Conservation (phyloP, 768 basidiomycete species). For the Grammothele lineata region DNA sequence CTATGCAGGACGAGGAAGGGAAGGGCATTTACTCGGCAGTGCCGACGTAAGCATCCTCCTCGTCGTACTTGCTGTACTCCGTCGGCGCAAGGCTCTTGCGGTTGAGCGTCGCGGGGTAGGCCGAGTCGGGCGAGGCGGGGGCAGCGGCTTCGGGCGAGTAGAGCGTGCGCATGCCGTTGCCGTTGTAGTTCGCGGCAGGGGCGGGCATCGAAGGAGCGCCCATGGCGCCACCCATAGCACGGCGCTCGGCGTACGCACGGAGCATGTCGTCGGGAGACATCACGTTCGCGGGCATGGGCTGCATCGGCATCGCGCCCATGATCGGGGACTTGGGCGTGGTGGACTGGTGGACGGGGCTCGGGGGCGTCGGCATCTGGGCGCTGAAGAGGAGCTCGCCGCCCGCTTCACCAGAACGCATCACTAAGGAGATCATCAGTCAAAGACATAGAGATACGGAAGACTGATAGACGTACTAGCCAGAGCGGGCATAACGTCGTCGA, state of each 20-base stretch:
- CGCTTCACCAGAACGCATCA: conserved; percentile 64
- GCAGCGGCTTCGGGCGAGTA: conserved; percentile 24
- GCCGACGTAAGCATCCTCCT: conserved; percentile 27
- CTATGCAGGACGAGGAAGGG: too few species aligned
- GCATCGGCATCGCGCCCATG: conserved; percentile 36
- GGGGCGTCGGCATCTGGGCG: conserved; percentile 23
- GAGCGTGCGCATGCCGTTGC: conserved; percentile 29
- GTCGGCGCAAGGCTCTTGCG: conserved; percentile 23
- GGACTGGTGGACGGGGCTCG: conserved; percentile 19
- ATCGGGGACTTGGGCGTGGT: conserved; percentile 33
- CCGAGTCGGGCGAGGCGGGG: conserved; percentile 1
- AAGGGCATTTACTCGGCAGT: conserved; percentile 19
- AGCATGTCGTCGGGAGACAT: conserved; percentile 76
- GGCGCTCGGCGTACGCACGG: conserved; percentile 60
- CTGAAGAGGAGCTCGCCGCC: conserved; percentile 44
- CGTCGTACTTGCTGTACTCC: conserved; percentile 25
- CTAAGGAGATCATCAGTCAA: conserved; percentile 29
- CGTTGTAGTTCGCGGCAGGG: conserved; percentile 22
- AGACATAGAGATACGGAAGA: not conserved
- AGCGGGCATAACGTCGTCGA: conserved; percentile 66
- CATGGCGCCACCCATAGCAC: conserved; percentile 29
- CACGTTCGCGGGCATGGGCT: conserved; percentile 35
- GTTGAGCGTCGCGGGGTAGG: conserved; percentile 4
- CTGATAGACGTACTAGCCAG: conserved; percentile 50
- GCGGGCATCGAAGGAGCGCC: conserved; percentile 23